Percentiles rank a stretch among this genome's conserved stretches.
Evolutionary conservation across 2,329 filamentous ascomycete genomes (phyloP).

Genomic region (Gaeumannomyces sp.): DNA sequence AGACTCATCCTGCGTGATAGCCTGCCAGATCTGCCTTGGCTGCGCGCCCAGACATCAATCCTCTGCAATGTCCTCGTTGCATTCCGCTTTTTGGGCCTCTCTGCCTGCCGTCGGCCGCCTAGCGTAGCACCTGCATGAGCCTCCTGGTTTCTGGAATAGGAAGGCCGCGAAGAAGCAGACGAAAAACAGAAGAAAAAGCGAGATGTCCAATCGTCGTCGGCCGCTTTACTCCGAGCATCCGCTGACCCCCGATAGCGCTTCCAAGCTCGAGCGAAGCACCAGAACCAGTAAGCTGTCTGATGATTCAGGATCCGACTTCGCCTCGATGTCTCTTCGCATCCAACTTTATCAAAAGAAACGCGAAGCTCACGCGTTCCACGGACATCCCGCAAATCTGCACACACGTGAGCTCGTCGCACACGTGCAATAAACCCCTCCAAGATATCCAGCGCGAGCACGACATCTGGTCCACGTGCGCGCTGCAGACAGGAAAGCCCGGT

Average conservation of each 20-base stretch:
- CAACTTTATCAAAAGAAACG: neutral
- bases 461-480: neutral
- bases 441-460: neutral
- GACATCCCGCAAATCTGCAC: too few species aligned
- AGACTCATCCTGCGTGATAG: neutral
- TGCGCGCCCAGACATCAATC: neutral
- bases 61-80: neutral
- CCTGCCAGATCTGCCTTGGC: neutral
- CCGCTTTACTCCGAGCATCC: neutral
- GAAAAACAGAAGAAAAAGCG: neutral
- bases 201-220: neutral
- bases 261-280: neutral
- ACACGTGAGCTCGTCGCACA: neutral
- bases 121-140: neutral
- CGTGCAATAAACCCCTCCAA: neutral
- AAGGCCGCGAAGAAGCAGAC: neutral
- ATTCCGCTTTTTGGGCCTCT: neutral
- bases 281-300: neutral
- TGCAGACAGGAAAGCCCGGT: too few species aligned
- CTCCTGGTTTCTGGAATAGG: neutral
- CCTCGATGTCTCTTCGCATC: neutral
- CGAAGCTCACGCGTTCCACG: neutral
- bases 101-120: neutral
- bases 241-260: neutral
- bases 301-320: neutral